Conservation (phyloP, 495 filamentous ascomycete species). For the Baudoinia panamericana region DNA sequence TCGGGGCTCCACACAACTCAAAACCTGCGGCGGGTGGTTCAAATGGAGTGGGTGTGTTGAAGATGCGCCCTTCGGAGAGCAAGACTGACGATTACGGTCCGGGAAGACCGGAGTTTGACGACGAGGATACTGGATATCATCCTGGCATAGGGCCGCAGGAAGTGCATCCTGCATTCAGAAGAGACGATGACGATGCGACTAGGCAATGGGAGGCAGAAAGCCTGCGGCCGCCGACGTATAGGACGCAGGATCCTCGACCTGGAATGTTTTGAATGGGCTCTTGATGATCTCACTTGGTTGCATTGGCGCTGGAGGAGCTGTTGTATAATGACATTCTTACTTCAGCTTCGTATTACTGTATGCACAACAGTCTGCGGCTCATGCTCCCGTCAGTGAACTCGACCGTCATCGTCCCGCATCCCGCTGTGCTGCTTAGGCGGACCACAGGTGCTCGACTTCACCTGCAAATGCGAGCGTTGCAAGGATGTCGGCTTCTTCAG, state of each 20-base stretch:
- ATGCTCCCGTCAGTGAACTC: too few relatives aligned
- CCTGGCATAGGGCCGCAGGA: constrained; percentile 4
- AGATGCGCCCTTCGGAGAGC: not conserved
- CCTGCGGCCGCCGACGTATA: constrained; percentile 8
- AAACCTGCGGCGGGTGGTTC: not conserved
- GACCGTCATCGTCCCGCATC: too few relatives aligned
- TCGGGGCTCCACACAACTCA: not conserved
- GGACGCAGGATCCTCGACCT: constrained; percentile 3
- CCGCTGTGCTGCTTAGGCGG: too few relatives aligned
- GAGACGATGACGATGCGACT: not conserved
- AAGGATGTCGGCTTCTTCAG: too few relatives aligned
- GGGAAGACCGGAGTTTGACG: not conserved
- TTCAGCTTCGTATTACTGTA: too few relatives aligned
- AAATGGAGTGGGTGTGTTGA: not conserved
- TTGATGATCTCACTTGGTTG: not conserved
- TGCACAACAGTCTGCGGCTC: too few relatives aligned
- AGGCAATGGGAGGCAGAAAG: not conserved
- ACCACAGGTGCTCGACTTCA: too few relatives aligned
- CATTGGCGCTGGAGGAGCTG: not conserved
- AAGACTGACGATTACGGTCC: constrained; percentile 1
- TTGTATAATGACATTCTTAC: too few relatives aligned
- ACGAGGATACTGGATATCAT: constrained; percentile 13
- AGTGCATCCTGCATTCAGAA: constrained; percentile 10
- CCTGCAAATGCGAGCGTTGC: too few relatives aligned
- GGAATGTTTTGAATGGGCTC: not conserved